phyloP scores from a whole-genome alignment of 2,329 filamentous ascomycete genomes.

The Fusarium piperis region DNA sequence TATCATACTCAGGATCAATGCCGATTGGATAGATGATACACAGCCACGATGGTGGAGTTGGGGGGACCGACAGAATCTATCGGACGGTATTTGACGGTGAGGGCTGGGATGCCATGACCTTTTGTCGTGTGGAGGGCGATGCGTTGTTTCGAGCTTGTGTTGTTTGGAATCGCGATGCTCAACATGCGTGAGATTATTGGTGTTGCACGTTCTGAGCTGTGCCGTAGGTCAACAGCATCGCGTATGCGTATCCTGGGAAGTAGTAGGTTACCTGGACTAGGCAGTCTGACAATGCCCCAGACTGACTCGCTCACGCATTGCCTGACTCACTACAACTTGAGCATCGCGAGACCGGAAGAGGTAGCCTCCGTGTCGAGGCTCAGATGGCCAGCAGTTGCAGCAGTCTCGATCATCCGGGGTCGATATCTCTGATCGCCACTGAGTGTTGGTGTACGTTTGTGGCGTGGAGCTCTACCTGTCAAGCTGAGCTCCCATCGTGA shows the following conservation, averaged over 20 bases:
- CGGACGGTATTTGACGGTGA: neutral
- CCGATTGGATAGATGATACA: conserved; percentile 20
- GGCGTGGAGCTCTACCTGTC: neutral
- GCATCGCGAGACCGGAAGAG: neutral
- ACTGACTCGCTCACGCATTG: neutral
- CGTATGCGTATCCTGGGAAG: neutral
- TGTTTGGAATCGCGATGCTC: neutral
- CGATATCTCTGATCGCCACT: neutral
- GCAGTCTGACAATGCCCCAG: neutral
- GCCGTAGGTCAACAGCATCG: neutral
- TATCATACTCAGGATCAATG: neutral
- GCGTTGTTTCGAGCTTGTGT: neutral
- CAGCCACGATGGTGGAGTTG: conserved; percentile 31
- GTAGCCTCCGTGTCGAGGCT: neutral
- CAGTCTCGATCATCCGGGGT: neutral
- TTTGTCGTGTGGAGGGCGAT: neutral
- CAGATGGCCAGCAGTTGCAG: neutral
- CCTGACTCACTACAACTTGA: neutral
- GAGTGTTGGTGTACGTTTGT: neutral
- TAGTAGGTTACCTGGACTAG: neutral
- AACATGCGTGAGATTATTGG: neutral
- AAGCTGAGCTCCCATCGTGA: neutral
- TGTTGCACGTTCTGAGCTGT: neutral
- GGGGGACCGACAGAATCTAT: neutral
- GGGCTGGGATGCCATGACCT: neutral